phyloP scores from a whole-genome alignment of 1,139 yeast species.

The Scheffersomyces segobiensis region DNA sequence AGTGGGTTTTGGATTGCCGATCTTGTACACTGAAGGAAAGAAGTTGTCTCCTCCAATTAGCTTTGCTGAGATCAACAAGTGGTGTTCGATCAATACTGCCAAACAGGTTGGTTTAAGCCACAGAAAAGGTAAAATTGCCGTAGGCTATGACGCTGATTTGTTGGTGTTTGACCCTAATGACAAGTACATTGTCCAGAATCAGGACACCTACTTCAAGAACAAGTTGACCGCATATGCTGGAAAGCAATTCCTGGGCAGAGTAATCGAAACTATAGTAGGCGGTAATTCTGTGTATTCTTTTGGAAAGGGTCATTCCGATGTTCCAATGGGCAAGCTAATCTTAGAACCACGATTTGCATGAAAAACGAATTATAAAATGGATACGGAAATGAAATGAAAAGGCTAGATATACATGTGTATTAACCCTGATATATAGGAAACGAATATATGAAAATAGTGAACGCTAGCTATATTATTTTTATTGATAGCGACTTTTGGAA shows the following conservation, averaged over 20 bases:
- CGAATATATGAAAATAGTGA: not conserved
- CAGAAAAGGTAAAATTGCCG: slow-evolving; percentile 66
- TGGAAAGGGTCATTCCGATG: slow-evolving; percentile 55
- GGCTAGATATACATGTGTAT: not conserved
- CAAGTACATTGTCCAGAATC: slow-evolving; percentile 56
- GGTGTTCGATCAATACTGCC: slow-evolving; percentile 86
- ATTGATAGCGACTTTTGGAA: not conserved
- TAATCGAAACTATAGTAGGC: slow-evolving; percentile 73
- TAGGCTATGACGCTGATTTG: slow-evolving; percentile 87
- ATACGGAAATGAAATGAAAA: not conserved
- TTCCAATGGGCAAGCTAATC: slow-evolving; percentile 59
- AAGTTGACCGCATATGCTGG: slow-evolving; percentile 88
- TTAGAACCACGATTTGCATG: slow-evolving; percentile 50
- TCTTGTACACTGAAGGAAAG: slow-evolving; percentile 73
- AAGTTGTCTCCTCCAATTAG: slow-evolving; percentile 54
- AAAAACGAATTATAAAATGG: not conserved
- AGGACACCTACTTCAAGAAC: slow-evolving; percentile 71
- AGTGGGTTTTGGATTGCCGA: slow-evolving; percentile 85
- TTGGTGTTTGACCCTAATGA: slow-evolving; percentile 71
- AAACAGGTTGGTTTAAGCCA: slow-evolving; percentile 77
- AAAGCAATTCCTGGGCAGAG: slow-evolving; percentile 64
- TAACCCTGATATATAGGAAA: not conserved
- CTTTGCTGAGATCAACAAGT: slow-evolving; percentile 62
- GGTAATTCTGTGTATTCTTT: slow-evolving; percentile 67
- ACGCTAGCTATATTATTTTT: too few species aligned